Evolutionary conservation across 2,329 filamentous ascomycete genomes (phyloP), one percentile per base, ranked within the genome.

Genomic region (Myriangium duriaei): DNA sequence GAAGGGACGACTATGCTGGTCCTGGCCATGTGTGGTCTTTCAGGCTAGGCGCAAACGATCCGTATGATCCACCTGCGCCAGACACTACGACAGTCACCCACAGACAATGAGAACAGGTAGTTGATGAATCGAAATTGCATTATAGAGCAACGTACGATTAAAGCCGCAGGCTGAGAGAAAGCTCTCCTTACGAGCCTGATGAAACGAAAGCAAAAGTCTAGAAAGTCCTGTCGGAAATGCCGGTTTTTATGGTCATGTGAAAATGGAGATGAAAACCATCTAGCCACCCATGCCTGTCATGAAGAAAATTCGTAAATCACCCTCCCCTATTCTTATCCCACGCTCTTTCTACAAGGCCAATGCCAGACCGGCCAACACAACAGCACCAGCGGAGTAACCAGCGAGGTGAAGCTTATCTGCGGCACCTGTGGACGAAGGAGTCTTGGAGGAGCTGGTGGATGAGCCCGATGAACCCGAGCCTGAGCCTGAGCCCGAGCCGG

Each of bases 381-480:
- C 28, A 32, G 39, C 39, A 11, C 39, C 39, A 13, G 42, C 11
- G 13, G 36, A 26, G 13, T 36, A 29, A 17, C 32, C 42, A 3
- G 19, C 16, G 11, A 39, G 32, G 28, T 42, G 32, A 18, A 36
- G 24, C 9, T 26, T 34, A 13, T 18, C 31, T 5, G 42, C 42
- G 19, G 32, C 42, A 17, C 42, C 42, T 11, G 42, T 40, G n/a
- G 30, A 36, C 30, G 42, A 36, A 13, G 39, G 17, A n/a, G 28
- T 30, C n/a, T 7, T 30, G 15, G 17, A 26, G 24, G 33, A 32
- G 21, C 17, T 40, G 26, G 35, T 24, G 36, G 38, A 30, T 29
- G 41, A 37, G 19, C 17, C 30, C 13, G 39, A 36, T 14, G 30
- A 30, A 12, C 18, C 31, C 11, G 44, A 45, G 7, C 17, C 37